Evolutionary conservation across 73 alveolate genomes (phyloP).

Genomic region (Urostyla sp.): DNA sequence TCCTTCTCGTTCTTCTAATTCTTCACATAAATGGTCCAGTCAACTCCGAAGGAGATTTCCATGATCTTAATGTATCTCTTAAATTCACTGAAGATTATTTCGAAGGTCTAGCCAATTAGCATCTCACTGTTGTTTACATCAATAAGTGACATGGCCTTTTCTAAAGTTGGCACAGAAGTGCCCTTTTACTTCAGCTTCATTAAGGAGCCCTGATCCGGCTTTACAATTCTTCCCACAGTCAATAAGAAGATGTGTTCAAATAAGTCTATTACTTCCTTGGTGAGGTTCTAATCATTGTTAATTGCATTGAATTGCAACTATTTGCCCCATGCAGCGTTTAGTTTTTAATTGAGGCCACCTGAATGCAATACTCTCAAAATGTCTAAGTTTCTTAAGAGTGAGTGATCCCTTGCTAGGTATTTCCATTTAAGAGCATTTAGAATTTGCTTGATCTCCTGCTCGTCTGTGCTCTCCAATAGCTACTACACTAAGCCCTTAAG

Average conservation of each 20-base stretch:
- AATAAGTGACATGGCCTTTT: slow-evolving; percentile 59
- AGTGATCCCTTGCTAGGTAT: slow-evolving; percentile 68
- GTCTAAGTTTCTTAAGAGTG: slow-evolving; percentile 9
- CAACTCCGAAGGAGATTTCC: slow-evolving; percentile 67
- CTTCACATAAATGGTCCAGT: slow-evolving; percentile 66
- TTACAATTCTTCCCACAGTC: slow-evolving; percentile 63
- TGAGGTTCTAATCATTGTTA: slow-evolving; percentile 48
- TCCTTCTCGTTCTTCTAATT: slow-evolving; percentile 50
- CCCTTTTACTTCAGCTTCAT: slow-evolving; percentile 58
- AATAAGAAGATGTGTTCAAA: slow-evolving; percentile 63
- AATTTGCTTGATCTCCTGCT: slow-evolving; percentile 56
- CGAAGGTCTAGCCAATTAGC: slow-evolving; percentile 61
- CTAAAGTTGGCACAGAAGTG: slow-evolving; percentile 65
- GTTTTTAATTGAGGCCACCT: slow-evolving; percentile 57
- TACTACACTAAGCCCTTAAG: slow-evolving; percentile 58
- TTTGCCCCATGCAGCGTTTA: slow-evolving; percentile 65
- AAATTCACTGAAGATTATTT: slow-evolving; percentile 64
- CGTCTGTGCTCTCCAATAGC: slow-evolving; percentile 50
- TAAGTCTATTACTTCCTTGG: slow-evolving; percentile 69
- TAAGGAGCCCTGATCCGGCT: slow-evolving; percentile 59
- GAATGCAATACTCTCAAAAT: slow-evolving; percentile 59
- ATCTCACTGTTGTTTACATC: slow-evolving; percentile 52
- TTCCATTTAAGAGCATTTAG: slow-evolving; percentile 73
- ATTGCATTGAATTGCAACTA: slow-evolving; percentile 11
- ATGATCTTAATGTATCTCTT: slow-evolving; percentile 64